Percentiles rank a stretch among this genome's conserved stretches.
Evolutionary conservation across 768 basidiomycete species (phyloP).

Genomic region (Amanita pseudoporphyria): DNA sequence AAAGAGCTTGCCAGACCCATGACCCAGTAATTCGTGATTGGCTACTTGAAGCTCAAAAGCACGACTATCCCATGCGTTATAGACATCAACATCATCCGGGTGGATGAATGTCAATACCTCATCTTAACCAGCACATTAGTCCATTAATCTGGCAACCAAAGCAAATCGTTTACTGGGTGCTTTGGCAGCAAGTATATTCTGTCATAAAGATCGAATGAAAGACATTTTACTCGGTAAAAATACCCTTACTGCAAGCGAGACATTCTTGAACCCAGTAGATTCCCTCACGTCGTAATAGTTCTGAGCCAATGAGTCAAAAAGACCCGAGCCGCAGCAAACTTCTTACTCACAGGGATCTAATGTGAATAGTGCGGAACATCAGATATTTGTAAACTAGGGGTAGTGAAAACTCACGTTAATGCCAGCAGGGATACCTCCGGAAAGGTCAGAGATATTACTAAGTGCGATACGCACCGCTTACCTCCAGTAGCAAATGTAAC

Average conservation of each 20-base stretch:
- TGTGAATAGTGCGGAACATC: background rate
- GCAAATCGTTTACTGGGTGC: constrained; percentile 49
- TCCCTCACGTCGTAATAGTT: constrained; percentile 84
- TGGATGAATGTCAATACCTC: constrained; percentile 79
- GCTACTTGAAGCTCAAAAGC: constrained; percentile 87
- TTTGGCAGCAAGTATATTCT: constrained; percentile 86
- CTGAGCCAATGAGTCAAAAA: constrained; percentile 19
- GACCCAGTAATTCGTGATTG: constrained; percentile 82
- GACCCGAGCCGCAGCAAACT: background rate
- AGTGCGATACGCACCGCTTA: constrained; percentile 18
- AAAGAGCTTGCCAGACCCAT: constrained; percentile 79
- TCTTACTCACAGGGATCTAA: constrained; percentile 51
- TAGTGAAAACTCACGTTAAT: constrained; percentile 51
- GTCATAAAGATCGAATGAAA: background rate
- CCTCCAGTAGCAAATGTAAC: constrained; percentile 79
- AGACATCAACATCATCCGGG: constrained; percentile 64
- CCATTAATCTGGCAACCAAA: background rate
- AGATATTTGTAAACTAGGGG: background rate
- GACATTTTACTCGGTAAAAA: background rate
- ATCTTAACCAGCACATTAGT: constrained; percentile 27
- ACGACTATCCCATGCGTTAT: constrained; percentile 67
- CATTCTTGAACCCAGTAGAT: constrained; percentile 81
- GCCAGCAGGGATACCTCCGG: constrained; percentile 70
- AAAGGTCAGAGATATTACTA: constrained; percentile 3
- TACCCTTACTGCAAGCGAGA: constrained; percentile 60